Base-by-base conservation (phyloP, 2,329 filamentous ascomycete species). In the Reticulascus tulasneorum region DNA sequence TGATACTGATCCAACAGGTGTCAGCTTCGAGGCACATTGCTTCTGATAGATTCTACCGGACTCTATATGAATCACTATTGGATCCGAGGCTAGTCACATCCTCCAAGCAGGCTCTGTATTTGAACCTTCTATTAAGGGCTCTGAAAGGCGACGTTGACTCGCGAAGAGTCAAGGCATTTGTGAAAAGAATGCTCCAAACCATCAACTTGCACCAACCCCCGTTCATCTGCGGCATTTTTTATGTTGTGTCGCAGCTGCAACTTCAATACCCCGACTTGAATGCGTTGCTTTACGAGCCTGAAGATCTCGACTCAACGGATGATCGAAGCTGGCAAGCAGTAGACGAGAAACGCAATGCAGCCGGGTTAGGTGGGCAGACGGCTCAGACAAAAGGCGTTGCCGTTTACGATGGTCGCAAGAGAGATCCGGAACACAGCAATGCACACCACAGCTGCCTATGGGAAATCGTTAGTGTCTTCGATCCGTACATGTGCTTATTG, bases 1-100 rank as follows among this genome's bases (percentile, higher is more conserved):
- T 98, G 47, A 84, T 95, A 66, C 71, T 98, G 30, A 94, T 98
- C 47, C 93, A 97, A 58, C 93, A 97, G 59, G 76, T 98, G 19
- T 86, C 89, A 1, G 72, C 81, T 2, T 78, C 82, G 4, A 88
- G 93, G 56, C 84, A 90, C 51, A 72, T 91, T 35, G 83, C 84
- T 5, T 82, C 84, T 10, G 93, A 98, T 53, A 79, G 93, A 42
- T 98, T 95, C 67, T 98, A 97, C 66, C 78, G 89, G 33, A 95
- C 90, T 9, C 69, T 98, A 3, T 98, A 98, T 60, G 93, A 98
- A 63, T 96, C 90, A 7, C 71, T 98, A 17, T 66, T 97, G 21
- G 93, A 98, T 53, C 89, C 90, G 4, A 84, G 93, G 22, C 77
- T 98, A 6, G 72, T 89, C 35, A 84, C 78, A 2, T 95, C 91